Evolutionary conservation across 108 stramenopile genomes (phyloP).

Genomic region (Nannochloropsis salina): DNA sequence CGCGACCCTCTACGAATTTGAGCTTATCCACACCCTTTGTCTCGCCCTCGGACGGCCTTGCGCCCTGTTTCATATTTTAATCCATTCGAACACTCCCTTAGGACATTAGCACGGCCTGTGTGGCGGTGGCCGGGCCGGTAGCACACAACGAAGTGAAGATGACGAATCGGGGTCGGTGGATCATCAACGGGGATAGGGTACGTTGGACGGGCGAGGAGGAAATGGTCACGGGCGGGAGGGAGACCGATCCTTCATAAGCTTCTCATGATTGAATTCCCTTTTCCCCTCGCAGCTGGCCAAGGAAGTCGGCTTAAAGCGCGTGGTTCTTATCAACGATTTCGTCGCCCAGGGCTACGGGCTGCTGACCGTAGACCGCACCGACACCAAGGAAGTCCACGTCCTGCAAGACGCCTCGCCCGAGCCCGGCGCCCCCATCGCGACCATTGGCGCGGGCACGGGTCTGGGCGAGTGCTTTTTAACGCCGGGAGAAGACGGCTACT

Average conservation of each 20-base stretch:
- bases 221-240: not conserved
- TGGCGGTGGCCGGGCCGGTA: conserved; percentile 90
- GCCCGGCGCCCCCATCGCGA: conserved; percentile 68
- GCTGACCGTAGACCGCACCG: conserved; percentile 67
- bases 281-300: conserved; percentile 26
- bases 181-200: conserved; percentile 49
- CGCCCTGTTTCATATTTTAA: no score
- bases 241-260: not conserved
- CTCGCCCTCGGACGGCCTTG: no score
- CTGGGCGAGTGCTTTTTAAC: conserved; percentile 88
- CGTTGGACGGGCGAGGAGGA: conserved; percentile 46
- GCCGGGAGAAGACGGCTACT: conserved; percentile 32
- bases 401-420: conserved; percentile 23
- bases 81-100: not conserved
- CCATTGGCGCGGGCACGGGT: conserved; percentile 95
- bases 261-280: not conserved
- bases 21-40: no score
- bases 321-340: conserved; percentile 87
- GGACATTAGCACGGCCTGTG: conserved; percentile 60
- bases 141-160: conserved; percentile 65
- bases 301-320: conserved; percentile 38
- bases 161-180: conserved; percentile 65
- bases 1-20: no score
- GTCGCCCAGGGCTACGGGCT: conserved; percentile 91
- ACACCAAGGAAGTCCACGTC: conserved; percentile 24